phyloP scores from a whole-genome alignment of 2,329 filamentous ascomycete genomes.

The Blastomyces percursus region DNA sequence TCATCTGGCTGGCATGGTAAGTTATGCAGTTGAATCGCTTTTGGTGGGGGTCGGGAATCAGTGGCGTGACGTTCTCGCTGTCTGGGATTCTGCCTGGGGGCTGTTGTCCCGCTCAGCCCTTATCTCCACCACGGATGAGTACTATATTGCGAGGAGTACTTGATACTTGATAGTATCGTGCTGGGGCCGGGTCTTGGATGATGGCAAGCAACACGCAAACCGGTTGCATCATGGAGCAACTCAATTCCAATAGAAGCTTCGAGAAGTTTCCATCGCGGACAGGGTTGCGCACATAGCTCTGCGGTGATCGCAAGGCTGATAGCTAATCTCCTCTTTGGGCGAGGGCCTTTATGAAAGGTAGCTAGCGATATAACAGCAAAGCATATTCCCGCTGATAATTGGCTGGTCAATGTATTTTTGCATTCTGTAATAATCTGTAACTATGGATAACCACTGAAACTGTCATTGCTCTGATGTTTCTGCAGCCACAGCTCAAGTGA shows the following conservation, averaged over 20 bases:
- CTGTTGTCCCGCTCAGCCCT: not conserved
- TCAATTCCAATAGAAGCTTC: constrained; percentile 24
- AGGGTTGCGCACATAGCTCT: not conserved
- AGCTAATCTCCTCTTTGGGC: not conserved
- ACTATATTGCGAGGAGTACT: too few species aligned
- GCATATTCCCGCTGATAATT: not conserved
- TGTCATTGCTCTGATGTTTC: not conserved
- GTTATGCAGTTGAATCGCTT: not conserved
- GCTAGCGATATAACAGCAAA: not conserved
- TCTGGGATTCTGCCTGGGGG: too few species aligned
- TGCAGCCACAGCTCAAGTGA: not conserved
- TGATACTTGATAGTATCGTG: too few species aligned
- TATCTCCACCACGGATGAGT: not conserved
- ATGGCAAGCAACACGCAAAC: not conserved
- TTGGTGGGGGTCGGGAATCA: not conserved
- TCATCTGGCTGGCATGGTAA: not conserved
- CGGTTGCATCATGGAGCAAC: constrained; percentile 6
- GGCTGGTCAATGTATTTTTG: not conserved
- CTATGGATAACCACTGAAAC: too few species aligned
- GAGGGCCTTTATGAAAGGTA: not conserved
- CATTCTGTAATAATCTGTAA: too few species aligned
- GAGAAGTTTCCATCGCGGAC: constrained; percentile 24
- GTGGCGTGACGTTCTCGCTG: not conserved
- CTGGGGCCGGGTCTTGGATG: too few species aligned
- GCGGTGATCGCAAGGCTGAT: too few species aligned